phyloP scores from a whole-genome alignment of 768 basidiomycete genomes.

The Coprinopsis sp. region DNA sequence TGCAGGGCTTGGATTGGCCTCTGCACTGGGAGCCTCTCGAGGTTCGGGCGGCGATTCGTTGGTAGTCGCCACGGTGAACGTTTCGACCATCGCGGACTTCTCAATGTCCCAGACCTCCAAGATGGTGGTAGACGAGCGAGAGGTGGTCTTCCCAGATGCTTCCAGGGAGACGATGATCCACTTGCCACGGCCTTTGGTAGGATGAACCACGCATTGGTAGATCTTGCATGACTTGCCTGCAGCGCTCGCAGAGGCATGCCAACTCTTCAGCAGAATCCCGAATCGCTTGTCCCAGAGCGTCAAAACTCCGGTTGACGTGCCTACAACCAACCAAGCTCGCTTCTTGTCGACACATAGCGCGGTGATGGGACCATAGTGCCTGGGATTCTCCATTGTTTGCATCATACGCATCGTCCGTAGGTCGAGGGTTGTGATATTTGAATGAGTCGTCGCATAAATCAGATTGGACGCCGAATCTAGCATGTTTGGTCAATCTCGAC shows the following conservation, averaged over 20 bases:
- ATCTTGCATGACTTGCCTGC: constrained; percentile 51
- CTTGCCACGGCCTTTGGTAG: constrained; percentile 78
- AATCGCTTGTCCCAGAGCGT: constrained; percentile 96
- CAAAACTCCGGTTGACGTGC: constrained; percentile 79
- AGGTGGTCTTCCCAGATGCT: constrained; percentile 37
- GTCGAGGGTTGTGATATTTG: constrained; percentile 71
- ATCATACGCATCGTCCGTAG: constrained; percentile 78
- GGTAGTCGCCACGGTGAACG: constrained; percentile 57
- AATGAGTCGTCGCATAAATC: constrained; percentile 81
- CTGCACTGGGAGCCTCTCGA: constrained; percentile 31
- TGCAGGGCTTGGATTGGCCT: constrained; percentile 61
- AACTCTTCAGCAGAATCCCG: constrained; percentile 81
- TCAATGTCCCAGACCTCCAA: constrained; percentile 95
- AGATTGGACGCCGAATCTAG: constrained; percentile 73
- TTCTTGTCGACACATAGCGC: constrained; percentile 80
- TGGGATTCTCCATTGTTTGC: constrained; percentile 77
- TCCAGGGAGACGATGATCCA: constrained; percentile 88
- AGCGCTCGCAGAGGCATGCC: constrained; percentile 58
- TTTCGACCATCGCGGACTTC: constrained; percentile 72
- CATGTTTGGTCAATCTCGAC: neutral
- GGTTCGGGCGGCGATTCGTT: constrained; percentile 19
- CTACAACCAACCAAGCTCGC: constrained; percentile 83
- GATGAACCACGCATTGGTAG: constrained; percentile 77
- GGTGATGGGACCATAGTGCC: constrained; percentile 83
- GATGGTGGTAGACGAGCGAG: constrained; percentile 45